Percentiles rank a stretch among this genome's conserved stretches.
phyloP scores from a whole-genome alignment of 352 stramenopile species.

The Globisporangium takayamanum region DNA sequence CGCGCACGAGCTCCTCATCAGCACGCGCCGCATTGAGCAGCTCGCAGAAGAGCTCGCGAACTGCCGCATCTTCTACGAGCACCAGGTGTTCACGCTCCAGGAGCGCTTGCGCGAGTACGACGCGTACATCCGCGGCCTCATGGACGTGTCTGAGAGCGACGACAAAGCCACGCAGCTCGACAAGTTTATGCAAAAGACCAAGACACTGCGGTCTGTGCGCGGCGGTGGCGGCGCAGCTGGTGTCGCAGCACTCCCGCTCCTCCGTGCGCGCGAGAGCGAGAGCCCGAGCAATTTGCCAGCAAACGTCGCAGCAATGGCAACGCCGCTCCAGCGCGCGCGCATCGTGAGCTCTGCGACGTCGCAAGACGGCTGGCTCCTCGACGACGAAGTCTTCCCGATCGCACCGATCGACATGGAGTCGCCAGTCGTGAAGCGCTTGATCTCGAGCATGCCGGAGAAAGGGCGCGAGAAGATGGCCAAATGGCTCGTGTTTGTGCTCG shows the following conservation, averaged over 20 bases:
- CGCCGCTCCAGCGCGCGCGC: conserved; percentile 13
- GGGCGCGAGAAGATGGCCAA: conserved; percentile 63
- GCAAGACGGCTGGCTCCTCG: conserved; percentile 42
- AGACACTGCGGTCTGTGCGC: conserved; percentile 54
- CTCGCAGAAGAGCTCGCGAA: conserved; percentile 41
- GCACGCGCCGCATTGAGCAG: conserved; percentile 32
- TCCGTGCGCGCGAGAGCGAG: conserved; percentile 1
- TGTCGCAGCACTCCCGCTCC: background rate
- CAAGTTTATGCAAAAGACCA: conserved; percentile 41
- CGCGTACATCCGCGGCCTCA: conserved; percentile 32
- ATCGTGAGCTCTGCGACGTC: conserved; percentile 25
- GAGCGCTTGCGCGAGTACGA: conserved; percentile 48
- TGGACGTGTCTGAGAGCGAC: conserved; percentile 37
- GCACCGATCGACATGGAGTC: conserved; percentile 73
- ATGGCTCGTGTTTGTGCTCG: conserved; percentile 65
- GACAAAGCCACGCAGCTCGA: conserved; percentile 39
- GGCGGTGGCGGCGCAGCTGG: conserved; percentile 26
- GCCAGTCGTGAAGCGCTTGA: conserved; percentile 58
- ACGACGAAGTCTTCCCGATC: conserved; percentile 59
- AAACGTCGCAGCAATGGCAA: conserved; percentile 3
- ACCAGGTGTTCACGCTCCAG: conserved; percentile 34
- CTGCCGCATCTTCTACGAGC: conserved; percentile 50
- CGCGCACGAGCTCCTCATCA: conserved; percentile 37
- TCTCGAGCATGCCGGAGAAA: conserved; percentile 56
- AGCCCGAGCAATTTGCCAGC: background rate